phyloP scores from a whole-genome alignment of 352 stramenopile species.

The Pythium rhizo-oryzae region DNA sequence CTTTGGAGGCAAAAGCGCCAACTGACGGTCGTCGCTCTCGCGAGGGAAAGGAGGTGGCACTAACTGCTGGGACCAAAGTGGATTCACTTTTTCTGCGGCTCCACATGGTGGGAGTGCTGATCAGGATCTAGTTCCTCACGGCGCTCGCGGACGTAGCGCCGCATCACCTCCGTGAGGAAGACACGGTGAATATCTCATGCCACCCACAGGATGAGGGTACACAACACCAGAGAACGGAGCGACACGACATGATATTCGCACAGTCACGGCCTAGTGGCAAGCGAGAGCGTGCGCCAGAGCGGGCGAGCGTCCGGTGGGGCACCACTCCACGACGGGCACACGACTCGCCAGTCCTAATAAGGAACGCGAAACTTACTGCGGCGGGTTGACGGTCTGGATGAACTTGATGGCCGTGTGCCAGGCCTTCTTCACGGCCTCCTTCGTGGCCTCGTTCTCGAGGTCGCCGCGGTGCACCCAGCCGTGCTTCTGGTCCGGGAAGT shows the following conservation, averaged over 20 bases:
- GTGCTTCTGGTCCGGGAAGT: constrained; percentile 76
- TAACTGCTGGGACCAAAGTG: not conserved
- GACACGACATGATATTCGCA: too few relatives aligned
- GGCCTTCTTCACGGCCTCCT: constrained; percentile 52
- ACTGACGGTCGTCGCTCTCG: not conserved
- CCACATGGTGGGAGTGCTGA: not conserved
- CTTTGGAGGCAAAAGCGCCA: not conserved
- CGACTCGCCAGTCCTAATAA: not conserved
- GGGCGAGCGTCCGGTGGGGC: too few relatives aligned
- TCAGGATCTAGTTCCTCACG: not conserved
- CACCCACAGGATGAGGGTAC: too few relatives aligned
- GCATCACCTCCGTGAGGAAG: too few relatives aligned
- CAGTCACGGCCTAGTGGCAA: too few relatives aligned
- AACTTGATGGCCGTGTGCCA: constrained; percentile 53
- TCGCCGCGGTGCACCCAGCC: constrained; percentile 87
- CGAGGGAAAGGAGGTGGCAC: constrained; percentile 1
- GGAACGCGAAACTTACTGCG: constrained; percentile 22
- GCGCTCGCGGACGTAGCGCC: too few relatives aligned
- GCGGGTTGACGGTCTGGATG: constrained; percentile 37
- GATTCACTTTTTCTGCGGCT: not conserved
- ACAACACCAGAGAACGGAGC: too few relatives aligned
- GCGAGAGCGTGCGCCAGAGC: too few relatives aligned
- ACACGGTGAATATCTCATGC: too few relatives aligned
- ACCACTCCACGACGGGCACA: not conserved
- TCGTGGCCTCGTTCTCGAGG: constrained; percentile 64